Base-by-base conservation (phyloP, 768 basidiomycete species). In the Mycena capillaripes region DNA sequence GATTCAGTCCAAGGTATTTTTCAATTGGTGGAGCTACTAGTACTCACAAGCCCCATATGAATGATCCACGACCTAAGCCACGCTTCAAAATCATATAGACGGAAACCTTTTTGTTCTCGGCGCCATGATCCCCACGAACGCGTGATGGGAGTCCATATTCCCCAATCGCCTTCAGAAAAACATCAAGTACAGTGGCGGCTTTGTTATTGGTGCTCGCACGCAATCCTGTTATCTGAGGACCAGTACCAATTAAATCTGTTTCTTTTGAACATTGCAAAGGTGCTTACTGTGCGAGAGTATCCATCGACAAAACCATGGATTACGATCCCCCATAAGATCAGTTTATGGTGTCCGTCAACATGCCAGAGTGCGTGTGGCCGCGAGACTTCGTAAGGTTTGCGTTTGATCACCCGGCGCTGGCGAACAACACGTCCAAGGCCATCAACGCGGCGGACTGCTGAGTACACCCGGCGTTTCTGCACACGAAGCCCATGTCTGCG, bases 291-390 rank as follows among this genome's bases (percentile, higher is more conserved):
- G 7, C 78, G 72, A 50, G 69, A 76, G 67, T 77, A 81, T 2
- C 82, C 82, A 70, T 83, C 81, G 44, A 80, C 62, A 53, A 78
- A 66, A 1, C 79, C 79, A 70, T 81, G 79, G 19, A 80, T 77
- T 3, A 80, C 77, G 65, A 80, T 66, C 6, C 79, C 79, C 76
- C 76, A 66, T 2, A 66, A 53, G 27, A 55, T 65, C 5, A 64
- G 50, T 36, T 64, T 64, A 55, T 81, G 79, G 63, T 81, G 77
- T 10, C 78, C 72, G 65, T 80, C 77, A 8, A 78, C 23, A 40
- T 80, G 79, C 79, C 79, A 80, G 0, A 78, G 34, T 0, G 70
- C 72, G 66, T 79, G 66, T 19, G 76, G 76, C 10, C 72, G 61
- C 14, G 67, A 64, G 1, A 78, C 76, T 1, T 65, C n/a, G 56